These are phyloP conservation scores for Beauveria rudraprayagi DNA, from an alignment of 2,329 filamentous ascomycete genomes.

Conservation along the genomic window DNA sequence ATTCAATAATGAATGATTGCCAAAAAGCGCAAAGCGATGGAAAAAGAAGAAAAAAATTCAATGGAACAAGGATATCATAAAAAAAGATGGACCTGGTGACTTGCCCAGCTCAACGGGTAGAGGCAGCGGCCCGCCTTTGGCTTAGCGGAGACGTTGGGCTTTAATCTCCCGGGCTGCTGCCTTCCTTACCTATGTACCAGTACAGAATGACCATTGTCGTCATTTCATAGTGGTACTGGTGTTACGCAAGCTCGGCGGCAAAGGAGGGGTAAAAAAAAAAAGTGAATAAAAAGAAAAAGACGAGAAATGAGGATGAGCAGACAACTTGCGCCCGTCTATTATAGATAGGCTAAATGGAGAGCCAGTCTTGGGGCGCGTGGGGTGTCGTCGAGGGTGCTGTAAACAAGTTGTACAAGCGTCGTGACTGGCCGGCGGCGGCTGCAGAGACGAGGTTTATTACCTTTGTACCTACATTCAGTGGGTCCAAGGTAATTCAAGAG, in stretches of 20 bases:
- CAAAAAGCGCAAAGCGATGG: background rate
- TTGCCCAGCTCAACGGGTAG: background rate
- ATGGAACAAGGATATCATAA: background rate
- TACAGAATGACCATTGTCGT: background rate
- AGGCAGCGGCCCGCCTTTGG: conserved; percentile 5
- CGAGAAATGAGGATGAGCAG: no score
- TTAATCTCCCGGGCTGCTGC: conserved; percentile 1
- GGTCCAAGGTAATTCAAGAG: no score
- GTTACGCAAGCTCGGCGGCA: background rate
- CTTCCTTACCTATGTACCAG: no score
- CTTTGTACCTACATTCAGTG: no score
- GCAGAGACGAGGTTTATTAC: no score
- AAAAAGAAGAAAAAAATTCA: background rate
- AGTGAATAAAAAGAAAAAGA: background rate
- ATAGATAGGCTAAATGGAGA: no score
- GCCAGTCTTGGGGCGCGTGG: no score
- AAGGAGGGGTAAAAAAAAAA: background rate
- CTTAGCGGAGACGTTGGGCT: background rate
- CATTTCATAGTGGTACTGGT: background rate
- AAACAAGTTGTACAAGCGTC: no score
- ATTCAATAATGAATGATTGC: background rate
- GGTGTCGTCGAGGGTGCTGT: no score
- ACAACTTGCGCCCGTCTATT: no score
- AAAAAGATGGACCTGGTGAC: background rate
- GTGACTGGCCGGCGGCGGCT: no score